Percentiles rank a stretch among this genome's conserved stretches.
phyloP scores from a whole-genome alignment of 768 basidiomycete species.

The Amanita molliuscula region DNA sequence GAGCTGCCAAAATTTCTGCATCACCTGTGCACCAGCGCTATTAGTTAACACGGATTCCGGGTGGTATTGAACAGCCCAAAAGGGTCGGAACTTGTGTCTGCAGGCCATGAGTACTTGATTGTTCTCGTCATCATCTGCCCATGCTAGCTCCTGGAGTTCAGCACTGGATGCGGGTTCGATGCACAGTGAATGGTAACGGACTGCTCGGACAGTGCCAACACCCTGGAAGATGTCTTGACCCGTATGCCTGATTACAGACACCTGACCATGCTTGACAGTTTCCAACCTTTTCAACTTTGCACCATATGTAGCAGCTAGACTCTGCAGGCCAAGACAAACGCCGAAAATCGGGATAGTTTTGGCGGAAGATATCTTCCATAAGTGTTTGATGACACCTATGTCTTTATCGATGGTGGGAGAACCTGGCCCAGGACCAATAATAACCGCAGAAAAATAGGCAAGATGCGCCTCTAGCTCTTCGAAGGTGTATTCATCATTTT shows the following conservation, averaged over 20 bases:
- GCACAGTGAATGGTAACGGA: slow-evolving; percentile 77
- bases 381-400: slow-evolving; percentile 55
- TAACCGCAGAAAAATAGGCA: slow-evolving; percentile 51
- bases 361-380: slow-evolving; percentile 53
- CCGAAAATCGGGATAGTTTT: slow-evolving; percentile 65
- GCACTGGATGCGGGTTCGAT: slow-evolving; percentile 35
- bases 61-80: slow-evolving; percentile 88
- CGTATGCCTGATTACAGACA: slow-evolving; percentile 51
- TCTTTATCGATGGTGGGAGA: slow-evolving; percentile 55
- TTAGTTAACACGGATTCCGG: slow-evolving; percentile 74
- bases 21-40: slow-evolving; percentile 55
- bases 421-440: slow-evolving; percentile 77
- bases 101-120: slow-evolving; percentile 68
- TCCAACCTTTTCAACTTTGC: slow-evolving; percentile 47
- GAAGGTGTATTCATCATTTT: slow-evolving; percentile 53
- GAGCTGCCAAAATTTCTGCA: slow-evolving; percentile 67
- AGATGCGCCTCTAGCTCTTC: slow-evolving; percentile 43
- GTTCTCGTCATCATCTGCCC: slow-evolving; percentile 62
- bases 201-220: slow-evolving; percentile 43
- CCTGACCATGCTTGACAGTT: slow-evolving; percentile 73
- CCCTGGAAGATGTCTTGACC: slow-evolving; percentile 52
- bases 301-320: slow-evolving; percentile 56
- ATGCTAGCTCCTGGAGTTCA: slow-evolving; percentile 58
- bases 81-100: slow-evolving; percentile 53
- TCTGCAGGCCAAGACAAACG: slow-evolving; percentile 78